These are phyloP conservation scores for Galerina marginata DNA, from an alignment of 768 basidiomycete genomes.

Conservation along the genomic window DNA sequence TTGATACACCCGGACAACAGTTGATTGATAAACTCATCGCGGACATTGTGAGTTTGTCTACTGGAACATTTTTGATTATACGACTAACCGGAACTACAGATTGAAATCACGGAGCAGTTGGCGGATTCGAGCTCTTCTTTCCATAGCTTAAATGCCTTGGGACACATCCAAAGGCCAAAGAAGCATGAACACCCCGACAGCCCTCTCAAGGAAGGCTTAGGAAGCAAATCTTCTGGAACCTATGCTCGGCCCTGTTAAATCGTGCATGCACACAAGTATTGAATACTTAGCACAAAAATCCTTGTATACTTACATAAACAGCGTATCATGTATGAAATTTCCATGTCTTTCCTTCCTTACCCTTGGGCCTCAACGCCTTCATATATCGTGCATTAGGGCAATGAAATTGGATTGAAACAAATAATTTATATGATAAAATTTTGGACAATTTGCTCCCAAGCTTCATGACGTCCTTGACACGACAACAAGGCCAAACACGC, in stretches of 20 bases:
- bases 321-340: too few relatives aligned
- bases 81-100: slow-evolving; percentile 34
- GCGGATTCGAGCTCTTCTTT: slow-evolving; percentile 47
- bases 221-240: slow-evolving; percentile 58
- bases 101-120: slow-evolving; percentile 70
- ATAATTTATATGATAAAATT: too few relatives aligned
- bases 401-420: too few relatives aligned
- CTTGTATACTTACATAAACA: background rate
- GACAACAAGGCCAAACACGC: slow-evolving; percentile 38
- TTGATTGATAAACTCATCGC: slow-evolving; percentile 67
- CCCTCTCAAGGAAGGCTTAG: slow-evolving; percentile 52
- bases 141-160: slow-evolving; percentile 58
- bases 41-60: slow-evolving; percentile 61
- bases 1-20: slow-evolving; percentile 31
- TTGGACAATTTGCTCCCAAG: too few relatives aligned
- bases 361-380: too few relatives aligned
- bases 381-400: too few relatives aligned
- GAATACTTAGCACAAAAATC: too few relatives aligned
- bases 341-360: too few relatives aligned
- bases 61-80: background rate
- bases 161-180: slow-evolving; percentile 26
- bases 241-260: slow-evolving; percentile 71
- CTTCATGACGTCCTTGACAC: slow-evolving; percentile 17
- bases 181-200: slow-evolving; percentile 48
- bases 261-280: background rate